A percentile compares a stretch with the other conserved stretches of the same genome.
Evolutionary conservation across 169 alveolate genomes (phyloP).

Genomic region (Hepatocystis sp.): DNA sequence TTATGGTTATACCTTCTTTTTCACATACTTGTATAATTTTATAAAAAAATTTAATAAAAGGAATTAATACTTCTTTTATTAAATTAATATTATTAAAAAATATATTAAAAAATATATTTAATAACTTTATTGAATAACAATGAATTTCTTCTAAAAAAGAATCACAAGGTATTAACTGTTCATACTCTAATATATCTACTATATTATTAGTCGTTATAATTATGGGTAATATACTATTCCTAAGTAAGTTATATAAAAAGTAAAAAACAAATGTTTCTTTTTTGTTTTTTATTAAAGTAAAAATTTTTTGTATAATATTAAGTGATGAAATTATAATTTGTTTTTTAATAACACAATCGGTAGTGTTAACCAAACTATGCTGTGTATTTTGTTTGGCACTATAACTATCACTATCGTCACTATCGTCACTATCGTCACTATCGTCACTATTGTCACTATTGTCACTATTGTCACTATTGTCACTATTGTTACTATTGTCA

Average conservation of each 20-base stretch:
- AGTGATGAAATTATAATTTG: constrained; percentile 54
- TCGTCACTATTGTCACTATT: not conserved
- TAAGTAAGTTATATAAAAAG: constrained; percentile 32
- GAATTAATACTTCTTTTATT: constrained; percentile 19
- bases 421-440: not conserved
- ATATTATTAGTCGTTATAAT: not conserved
- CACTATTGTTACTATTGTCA: not conserved
- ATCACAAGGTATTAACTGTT: constrained; percentile 13
- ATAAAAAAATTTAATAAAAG: constrained; percentile 30
- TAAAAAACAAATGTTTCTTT: constrained; percentile 50
- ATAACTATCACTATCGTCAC: not conserved
- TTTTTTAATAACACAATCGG: constrained; percentile 4
- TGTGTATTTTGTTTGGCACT: too few species aligned
- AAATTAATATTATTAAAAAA: constrained; percentile 10
- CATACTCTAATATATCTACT: constrained; percentile 4
- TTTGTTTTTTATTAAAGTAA: constrained; percentile 24
- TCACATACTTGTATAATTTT: constrained; percentile 27
- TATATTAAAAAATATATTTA: constrained; percentile 33
- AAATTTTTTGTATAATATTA: constrained; percentile 54
- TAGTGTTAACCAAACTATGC: too few species aligned
- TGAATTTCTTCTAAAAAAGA: constrained; percentile 49
- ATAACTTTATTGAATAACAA: constrained; percentile 32
- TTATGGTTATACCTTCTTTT: constrained; percentile 16
- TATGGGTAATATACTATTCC: constrained; percentile 30
- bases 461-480: not conserved